These are phyloP conservation scores for Populus trichocarpa DNA, from an alignment of 441 rosid genomes.

Conservation along the genomic window DNA sequence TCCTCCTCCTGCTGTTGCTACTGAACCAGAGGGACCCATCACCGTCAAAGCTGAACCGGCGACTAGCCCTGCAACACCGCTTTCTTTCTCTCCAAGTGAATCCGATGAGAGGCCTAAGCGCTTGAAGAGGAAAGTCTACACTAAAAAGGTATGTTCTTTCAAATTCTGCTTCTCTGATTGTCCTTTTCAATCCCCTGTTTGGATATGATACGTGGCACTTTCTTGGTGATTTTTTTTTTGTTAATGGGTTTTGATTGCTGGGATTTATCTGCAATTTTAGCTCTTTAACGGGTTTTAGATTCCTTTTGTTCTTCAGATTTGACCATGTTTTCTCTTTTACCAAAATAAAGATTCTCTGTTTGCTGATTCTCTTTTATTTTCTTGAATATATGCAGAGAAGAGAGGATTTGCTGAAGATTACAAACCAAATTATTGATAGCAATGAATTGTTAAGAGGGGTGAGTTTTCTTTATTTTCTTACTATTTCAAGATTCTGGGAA, in stretches of 20 bases:
- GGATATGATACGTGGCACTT: neutral
- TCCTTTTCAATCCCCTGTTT: neutral
- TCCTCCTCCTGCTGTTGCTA: neutral
- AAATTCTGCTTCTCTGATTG: neutral
- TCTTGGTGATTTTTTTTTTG: neutral
- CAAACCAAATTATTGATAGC: slow-evolving; percentile 6
- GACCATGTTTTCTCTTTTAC: neutral
- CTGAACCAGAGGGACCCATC: slow-evolving; percentile 1
- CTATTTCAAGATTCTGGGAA: neutral
- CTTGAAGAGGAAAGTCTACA: slow-evolving; percentile 16
- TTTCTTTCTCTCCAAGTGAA: slow-evolving; percentile 36
- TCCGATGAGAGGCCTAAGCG: slow-evolving; percentile 35
- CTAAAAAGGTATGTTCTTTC: slow-evolving; percentile 23
- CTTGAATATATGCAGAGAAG: slow-evolving; percentile 21
- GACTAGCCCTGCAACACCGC: slow-evolving; percentile 44
- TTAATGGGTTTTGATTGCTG: neutral
- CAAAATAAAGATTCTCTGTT: neutral
- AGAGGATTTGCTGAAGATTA: slow-evolving; percentile 17
- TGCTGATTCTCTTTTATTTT: neutral
- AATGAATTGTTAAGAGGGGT: slow-evolving; percentile 26
- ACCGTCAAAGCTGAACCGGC: slow-evolving; percentile 17
- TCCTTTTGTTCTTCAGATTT: neutral
- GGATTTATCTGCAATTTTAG: neutral
- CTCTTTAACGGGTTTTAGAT: neutral
- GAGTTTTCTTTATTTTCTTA: neutral